These are phyloP conservation scores for Aureobasidium lini DNA, from an alignment of 2,329 filamentous ascomycete genomes.

Conservation along the genomic window DNA sequence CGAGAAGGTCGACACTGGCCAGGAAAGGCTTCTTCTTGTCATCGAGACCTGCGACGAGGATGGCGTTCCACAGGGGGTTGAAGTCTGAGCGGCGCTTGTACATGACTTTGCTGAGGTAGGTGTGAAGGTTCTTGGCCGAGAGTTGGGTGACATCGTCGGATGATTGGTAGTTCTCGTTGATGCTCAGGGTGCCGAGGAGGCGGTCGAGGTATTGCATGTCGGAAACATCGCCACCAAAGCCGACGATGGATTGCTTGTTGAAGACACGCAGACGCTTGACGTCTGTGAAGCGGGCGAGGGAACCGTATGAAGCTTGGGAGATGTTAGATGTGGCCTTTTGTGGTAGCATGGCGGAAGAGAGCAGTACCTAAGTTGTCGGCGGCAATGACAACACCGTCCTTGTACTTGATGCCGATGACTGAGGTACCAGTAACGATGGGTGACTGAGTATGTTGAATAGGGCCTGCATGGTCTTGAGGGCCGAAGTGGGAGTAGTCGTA, in stretches of 20 bases:
- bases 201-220: slow-evolving; percentile 99
- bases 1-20: slow-evolving; percentile 82
- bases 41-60: slow-evolving; percentile 85
- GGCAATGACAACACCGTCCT: slow-evolving; percentile 90
- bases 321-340: slow-evolving; percentile 4
- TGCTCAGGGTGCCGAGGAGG: slow-evolving; percentile 76
- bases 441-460: slow-evolving; percentile 80
- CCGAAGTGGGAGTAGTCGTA: slow-evolving; percentile 86
- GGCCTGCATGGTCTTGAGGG: slow-evolving; percentile 43
- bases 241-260: slow-evolving; percentile 74
- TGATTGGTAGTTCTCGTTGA: slow-evolving; percentile 75
- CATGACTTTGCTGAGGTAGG: slow-evolving; percentile 90
- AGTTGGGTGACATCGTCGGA: slow-evolving; percentile 41
- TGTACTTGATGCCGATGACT: slow-evolving; percentile 91
- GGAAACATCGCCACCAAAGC: slow-evolving; percentile 93
- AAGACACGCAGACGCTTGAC: slow-evolving; percentile 92
- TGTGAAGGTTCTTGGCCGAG: slow-evolving; percentile 90
- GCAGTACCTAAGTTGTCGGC: slow-evolving; percentile 84
- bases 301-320: slow-evolving; percentile 81
- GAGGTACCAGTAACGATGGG: slow-evolving; percentile 96
- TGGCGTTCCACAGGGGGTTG: slow-evolving; percentile 94
- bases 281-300: slow-evolving; percentile 87
- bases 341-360: not conserved
- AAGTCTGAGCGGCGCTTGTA: slow-evolving; percentile 93
- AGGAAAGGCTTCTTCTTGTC: slow-evolving; percentile 76